Percentiles rank a stretch among this genome's conserved stretches.
Conservation (phyloP, 768 basidiomycete genomes). For the Collybiopsis confluens region DNA sequence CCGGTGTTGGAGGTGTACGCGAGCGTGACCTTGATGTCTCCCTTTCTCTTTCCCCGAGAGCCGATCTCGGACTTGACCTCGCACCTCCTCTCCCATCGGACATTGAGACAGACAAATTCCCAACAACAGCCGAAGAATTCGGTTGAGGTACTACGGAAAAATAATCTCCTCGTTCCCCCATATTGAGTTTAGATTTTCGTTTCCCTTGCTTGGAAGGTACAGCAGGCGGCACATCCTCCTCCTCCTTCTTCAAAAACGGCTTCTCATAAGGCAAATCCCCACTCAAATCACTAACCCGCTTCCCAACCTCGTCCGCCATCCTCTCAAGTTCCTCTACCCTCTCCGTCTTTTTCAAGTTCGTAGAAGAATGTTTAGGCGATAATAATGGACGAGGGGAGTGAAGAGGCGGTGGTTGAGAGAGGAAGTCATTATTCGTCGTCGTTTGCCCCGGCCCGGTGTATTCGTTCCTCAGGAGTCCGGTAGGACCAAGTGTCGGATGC, state of each 20-base stretch:
- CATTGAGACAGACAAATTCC: too few relatives aligned
- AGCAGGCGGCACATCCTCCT: constrained; percentile 34
- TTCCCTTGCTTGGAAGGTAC: constrained; percentile 41
- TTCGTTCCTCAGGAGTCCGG: too few relatives aligned
- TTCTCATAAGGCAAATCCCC: constrained; percentile 21
- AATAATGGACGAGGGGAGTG: constrained; percentile 67
- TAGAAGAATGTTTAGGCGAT: constrained; percentile 59
- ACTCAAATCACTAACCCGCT: constrained; percentile 26
- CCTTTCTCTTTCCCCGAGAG: too few relatives aligned
- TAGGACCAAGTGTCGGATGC: not conserved
- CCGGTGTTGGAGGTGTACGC: constrained; percentile 33
- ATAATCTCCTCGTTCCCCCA: constrained; percentile 7
- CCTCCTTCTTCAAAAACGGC: constrained; percentile 14
- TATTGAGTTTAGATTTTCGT: constrained; percentile 21
- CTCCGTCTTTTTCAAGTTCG: constrained; percentile 38
- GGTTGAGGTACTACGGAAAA: constrained; percentile 1
- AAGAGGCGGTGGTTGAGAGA: constrained; percentile 34
- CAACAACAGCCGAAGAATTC: not conserved
- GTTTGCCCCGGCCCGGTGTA: too few relatives aligned
- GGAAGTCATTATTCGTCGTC: too few relatives aligned
- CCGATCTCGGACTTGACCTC: too few relatives aligned
- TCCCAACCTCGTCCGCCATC: constrained; percentile 60
- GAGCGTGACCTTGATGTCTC: not conserved
- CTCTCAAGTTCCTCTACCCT: constrained; percentile 68
- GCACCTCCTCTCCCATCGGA: too few relatives aligned